Conservation (phyloP, 306 rosid species). For the Benincasa hispida region DNA sequence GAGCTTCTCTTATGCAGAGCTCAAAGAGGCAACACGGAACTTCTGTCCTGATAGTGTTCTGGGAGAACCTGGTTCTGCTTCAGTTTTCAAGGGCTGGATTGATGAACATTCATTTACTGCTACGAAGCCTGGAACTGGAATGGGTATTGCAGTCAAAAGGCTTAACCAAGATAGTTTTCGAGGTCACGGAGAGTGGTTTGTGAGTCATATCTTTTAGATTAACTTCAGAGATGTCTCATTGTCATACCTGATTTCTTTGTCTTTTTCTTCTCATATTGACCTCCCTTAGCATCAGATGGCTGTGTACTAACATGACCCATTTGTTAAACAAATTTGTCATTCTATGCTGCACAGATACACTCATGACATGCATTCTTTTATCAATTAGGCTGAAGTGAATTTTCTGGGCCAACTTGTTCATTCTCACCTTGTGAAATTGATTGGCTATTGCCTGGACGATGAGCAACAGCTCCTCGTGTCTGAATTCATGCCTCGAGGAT, state of each 20-base stretch:
- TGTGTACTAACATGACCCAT: background rate
- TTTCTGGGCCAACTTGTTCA: slow-evolving; percentile 51
- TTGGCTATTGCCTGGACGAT: slow-evolving; percentile 53
- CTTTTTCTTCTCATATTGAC: background rate
- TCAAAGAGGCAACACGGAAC: slow-evolving; percentile 50
- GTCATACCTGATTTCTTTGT: background rate
- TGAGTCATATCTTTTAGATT: slow-evolving; percentile 19
- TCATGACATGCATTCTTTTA: background rate
- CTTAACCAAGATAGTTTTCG: slow-evolving; percentile 42
- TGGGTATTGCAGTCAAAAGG: slow-evolving; percentile 54
- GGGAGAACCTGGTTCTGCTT: slow-evolving; percentile 59
- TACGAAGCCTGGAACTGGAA: slow-evolving; percentile 50
- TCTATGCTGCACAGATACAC: background rate
- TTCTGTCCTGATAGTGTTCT: slow-evolving; percentile 52
- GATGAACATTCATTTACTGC: slow-evolving; percentile 37
- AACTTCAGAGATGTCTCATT: background rate
- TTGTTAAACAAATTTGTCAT: slow-evolving; percentile 3
- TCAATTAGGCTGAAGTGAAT: slow-evolving; percentile 43
- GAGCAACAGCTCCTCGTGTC: slow-evolving; percentile 47
- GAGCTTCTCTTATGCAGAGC: slow-evolving; percentile 27
- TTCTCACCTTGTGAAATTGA: slow-evolving; percentile 52
- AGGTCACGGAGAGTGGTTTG: slow-evolving; percentile 68
- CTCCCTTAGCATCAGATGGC: background rate
- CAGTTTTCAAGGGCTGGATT: slow-evolving; percentile 67
- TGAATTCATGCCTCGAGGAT: slow-evolving; percentile 62